phyloP scores from a whole-genome alignment of 2,329 filamentous ascomycete species.

The Cladosporium colombiae region DNA sequence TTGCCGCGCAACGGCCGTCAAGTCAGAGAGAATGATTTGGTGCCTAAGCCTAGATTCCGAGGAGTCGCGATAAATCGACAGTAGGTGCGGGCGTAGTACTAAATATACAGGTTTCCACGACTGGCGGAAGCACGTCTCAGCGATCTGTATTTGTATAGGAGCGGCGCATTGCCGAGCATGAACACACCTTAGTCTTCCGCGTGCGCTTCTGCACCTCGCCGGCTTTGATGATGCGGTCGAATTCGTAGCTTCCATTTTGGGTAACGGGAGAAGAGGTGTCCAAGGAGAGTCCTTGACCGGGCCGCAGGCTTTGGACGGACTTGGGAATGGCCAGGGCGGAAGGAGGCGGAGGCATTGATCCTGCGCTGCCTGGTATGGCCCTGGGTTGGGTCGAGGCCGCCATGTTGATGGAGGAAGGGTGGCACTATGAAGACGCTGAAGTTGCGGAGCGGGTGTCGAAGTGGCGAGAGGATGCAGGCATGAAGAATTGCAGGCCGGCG shows the following conservation, averaged over 20 bases:
- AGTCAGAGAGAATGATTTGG: slow-evolving; percentile 82
- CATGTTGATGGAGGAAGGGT: not conserved
- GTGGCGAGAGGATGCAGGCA: slow-evolving; percentile 8
- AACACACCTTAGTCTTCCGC: slow-evolving; percentile 74
- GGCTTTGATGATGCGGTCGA: slow-evolving; percentile 88
- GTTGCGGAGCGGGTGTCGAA: not conserved
- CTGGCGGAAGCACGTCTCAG: slow-evolving; percentile 49
- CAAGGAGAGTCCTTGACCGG: slow-evolving; percentile 46
- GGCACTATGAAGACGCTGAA: not conserved
- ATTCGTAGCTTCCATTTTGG: slow-evolving; percentile 93
- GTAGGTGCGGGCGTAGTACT: slow-evolving; percentile 83
- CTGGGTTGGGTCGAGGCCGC: slow-evolving; percentile 11
- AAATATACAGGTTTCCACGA: slow-evolving; percentile 89
- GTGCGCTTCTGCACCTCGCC: slow-evolving; percentile 86
- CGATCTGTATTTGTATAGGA: not conserved
- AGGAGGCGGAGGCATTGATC: slow-evolving; percentile 11
- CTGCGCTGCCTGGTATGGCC: slow-evolving; percentile 9
- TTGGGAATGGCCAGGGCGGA: slow-evolving; percentile 22
- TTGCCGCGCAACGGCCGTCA: slow-evolving; percentile 86
- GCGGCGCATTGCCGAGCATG: slow-evolving; percentile 46
- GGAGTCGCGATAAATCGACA: slow-evolving; percentile 91
- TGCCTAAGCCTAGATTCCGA: slow-evolving; percentile 87
- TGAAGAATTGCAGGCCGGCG: slow-evolving; percentile 5
- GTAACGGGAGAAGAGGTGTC: slow-evolving; percentile 83
- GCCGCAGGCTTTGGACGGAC: slow-evolving; percentile 21